Percentiles rank a stretch among this genome's conserved stretches.
Conservation (phyloP, 306 rosid species). For the Malus asiatica region DNA sequence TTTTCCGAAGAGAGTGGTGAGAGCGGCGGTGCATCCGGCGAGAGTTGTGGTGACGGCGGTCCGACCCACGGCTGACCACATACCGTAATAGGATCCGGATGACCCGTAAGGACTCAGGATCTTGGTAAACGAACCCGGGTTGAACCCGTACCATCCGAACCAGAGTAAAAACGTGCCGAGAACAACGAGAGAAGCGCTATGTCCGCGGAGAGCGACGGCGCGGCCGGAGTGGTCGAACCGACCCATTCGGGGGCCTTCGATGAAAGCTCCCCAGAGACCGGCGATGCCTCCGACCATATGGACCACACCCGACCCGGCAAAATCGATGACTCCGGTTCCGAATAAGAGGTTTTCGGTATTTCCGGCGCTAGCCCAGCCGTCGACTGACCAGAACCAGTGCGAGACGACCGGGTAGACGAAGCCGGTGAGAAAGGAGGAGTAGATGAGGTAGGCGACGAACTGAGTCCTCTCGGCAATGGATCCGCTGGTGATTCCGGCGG, state of each 20-base stretch:
- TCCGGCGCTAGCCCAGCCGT: slow-evolving; percentile 70
- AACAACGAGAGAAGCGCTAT: slow-evolving; percentile 65
- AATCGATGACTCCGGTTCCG: slow-evolving; percentile 67
- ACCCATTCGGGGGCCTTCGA: slow-evolving; percentile 86
- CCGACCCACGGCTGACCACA: slow-evolving; percentile 87
- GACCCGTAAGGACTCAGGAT: slow-evolving; percentile 27
- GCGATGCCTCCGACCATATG: slow-evolving; percentile 91
- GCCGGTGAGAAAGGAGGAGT: slow-evolving; percentile 79
- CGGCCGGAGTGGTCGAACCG: slow-evolving; percentile 61
- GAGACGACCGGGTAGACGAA: slow-evolving; percentile 87
- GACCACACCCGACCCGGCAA: slow-evolving; percentile 91
- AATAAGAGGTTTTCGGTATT: slow-evolving; percentile 30
- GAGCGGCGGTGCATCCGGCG: slow-evolving; percentile 74
- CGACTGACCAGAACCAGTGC: slow-evolving; percentile 84
- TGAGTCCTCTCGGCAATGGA: slow-evolving; percentile 88
- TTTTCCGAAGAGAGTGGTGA: slow-evolving; percentile 79
- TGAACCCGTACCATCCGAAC: slow-evolving; percentile 98
- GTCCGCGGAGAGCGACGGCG: slow-evolving; percentile 47
- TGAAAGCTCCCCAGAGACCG: slow-evolving; percentile 75
- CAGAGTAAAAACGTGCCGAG: slow-evolving; percentile 81
- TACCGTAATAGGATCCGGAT: slow-evolving; percentile 52
- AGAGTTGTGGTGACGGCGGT: slow-evolving; percentile 86
- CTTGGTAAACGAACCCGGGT: slow-evolving; percentile 79
- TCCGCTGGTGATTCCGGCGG: slow-evolving; percentile 89
- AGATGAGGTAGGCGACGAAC: slow-evolving; percentile 76